Evolutionary conservation across 805 yeast species (phyloP).

Genomic region (Torulaspora maleeae): DNA sequence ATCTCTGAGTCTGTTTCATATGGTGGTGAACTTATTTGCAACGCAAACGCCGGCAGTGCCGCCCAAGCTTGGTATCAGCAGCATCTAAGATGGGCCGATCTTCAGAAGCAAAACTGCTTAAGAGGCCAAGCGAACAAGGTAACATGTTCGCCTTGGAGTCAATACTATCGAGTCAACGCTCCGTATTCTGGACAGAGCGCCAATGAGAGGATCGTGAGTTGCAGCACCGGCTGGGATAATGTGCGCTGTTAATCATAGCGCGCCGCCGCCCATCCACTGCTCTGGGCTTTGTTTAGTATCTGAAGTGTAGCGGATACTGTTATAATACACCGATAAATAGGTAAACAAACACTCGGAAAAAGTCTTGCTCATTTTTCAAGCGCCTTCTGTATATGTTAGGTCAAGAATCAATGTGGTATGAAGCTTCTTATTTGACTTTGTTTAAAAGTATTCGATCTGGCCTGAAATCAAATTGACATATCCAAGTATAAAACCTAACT

Average conservation of each 20-base stretch:
- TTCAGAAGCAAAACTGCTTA: background rate
- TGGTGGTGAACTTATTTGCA: constrained; percentile 1
- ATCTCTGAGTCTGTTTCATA: background rate
- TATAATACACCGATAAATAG: too few species aligned
- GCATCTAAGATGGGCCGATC: background rate
- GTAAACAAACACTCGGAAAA: too few species aligned
- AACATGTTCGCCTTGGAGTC: background rate
- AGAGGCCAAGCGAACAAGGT: background rate
- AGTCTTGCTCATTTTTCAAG: too few species aligned
- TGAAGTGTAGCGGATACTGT: too few species aligned
- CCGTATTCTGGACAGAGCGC: background rate
- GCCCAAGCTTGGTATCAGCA: constrained; percentile 4
- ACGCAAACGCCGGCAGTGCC: background rate
- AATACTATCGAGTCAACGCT: background rate
- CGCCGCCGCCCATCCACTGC: too few species aligned
- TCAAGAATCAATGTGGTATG: too few species aligned
- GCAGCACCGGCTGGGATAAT: constrained; percentile 1
- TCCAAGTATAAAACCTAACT: too few species aligned
- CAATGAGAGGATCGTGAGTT: background rate
- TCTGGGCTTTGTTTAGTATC: too few species aligned
- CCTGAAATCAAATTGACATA: too few species aligned
- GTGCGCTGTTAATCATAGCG: background rate
- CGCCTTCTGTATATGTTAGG: too few species aligned
- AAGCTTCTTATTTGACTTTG: too few species aligned
- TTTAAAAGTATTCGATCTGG: too few species aligned